Conservation (phyloP, 139 green algal genomes). For the Monoraphidium neglectum region DNA sequence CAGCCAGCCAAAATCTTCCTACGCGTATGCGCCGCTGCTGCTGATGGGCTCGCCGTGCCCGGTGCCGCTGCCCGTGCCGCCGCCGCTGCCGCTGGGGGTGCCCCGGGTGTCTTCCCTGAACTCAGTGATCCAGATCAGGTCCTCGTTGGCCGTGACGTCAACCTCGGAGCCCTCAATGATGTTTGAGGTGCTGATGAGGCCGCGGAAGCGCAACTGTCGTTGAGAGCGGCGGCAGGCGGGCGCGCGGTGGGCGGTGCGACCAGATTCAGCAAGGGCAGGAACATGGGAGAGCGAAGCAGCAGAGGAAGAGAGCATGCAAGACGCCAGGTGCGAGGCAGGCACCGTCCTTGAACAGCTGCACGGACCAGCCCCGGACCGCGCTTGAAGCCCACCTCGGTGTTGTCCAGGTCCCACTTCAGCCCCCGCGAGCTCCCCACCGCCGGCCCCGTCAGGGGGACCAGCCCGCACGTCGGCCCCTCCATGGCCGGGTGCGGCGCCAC, state of each 20-base stretch:
- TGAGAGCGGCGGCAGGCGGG: background rate
- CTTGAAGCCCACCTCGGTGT: constrained; percentile 19
- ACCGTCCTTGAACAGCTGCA: no score
- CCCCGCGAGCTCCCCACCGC: constrained; percentile 63
- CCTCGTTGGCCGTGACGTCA: constrained; percentile 53
- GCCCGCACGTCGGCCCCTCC: constrained; percentile 87
- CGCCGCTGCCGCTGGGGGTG: no score
- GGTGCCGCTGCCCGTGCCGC: no score
- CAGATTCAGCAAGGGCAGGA: no score
- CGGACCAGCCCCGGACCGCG: no score
- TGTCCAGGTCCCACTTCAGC: constrained; percentile 84
- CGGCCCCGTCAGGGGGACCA: constrained; percentile 76
- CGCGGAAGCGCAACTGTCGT: constrained; percentile 60
- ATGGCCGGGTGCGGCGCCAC: constrained; percentile 51
- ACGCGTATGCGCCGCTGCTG: no score
- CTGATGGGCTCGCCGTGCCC: no score
- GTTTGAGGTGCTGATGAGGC: constrained; percentile 83
- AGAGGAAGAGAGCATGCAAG: no score
- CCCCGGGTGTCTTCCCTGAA: constrained; percentile 7
- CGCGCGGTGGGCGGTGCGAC: no score
- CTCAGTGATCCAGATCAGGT: constrained; percentile 79
- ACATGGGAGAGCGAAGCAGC: no score
- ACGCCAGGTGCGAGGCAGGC: no score
- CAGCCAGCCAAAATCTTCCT: no score
- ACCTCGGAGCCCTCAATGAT: constrained; percentile 59